Evolutionary conservation across 495 filamentous ascomycete genomes (phyloP).

Genomic region (Cenococcum geophilum): DNA sequence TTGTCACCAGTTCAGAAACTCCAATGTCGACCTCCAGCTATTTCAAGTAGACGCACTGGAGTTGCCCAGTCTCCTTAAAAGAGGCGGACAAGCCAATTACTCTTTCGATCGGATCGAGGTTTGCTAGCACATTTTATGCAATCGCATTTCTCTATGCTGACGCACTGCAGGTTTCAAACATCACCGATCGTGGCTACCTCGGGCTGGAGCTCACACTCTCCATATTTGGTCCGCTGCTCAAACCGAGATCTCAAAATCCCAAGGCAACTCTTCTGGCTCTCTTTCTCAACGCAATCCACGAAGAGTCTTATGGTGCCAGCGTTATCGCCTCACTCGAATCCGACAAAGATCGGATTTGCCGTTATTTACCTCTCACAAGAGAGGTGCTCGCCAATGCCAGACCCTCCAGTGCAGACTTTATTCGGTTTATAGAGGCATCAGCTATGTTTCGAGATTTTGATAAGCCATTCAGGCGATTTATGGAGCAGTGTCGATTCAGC

Average conservation of each 20-base stretch:
- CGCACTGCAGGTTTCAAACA: slow-evolving; percentile 30
- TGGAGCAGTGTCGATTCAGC: neutral
- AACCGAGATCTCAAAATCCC: slow-evolving; percentile 21
- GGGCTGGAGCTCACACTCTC: slow-evolving; percentile 13
- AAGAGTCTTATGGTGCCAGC: neutral
- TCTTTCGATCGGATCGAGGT: slow-evolving; percentile 34
- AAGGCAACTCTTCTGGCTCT: slow-evolving; percentile 35
- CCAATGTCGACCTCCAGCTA: slow-evolving; percentile 19
- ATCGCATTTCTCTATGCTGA: neutral
- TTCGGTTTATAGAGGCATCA: neutral
- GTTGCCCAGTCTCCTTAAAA: neutral
- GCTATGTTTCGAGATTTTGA: slow-evolving; percentile 3
- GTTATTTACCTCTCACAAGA: neutral
- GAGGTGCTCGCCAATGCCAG: too few relatives aligned
- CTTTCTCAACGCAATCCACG: slow-evolving; percentile 31
- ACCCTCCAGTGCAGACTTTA: neutral
- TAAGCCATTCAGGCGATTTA: slow-evolving; percentile 1
- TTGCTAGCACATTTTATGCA: neutral
- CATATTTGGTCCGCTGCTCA: slow-evolving; percentile 26
- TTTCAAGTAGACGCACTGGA: slow-evolving; percentile 23
- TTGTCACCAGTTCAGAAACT: slow-evolving; percentile 6
- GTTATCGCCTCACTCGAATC: neutral
- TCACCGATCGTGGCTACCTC: slow-evolving; percentile 27
- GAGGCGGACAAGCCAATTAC: too few relatives aligned
- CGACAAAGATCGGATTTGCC: neutral